Conservation (phyloP, 116 monocot species). For the Cymodocea nodosa region DNA sequence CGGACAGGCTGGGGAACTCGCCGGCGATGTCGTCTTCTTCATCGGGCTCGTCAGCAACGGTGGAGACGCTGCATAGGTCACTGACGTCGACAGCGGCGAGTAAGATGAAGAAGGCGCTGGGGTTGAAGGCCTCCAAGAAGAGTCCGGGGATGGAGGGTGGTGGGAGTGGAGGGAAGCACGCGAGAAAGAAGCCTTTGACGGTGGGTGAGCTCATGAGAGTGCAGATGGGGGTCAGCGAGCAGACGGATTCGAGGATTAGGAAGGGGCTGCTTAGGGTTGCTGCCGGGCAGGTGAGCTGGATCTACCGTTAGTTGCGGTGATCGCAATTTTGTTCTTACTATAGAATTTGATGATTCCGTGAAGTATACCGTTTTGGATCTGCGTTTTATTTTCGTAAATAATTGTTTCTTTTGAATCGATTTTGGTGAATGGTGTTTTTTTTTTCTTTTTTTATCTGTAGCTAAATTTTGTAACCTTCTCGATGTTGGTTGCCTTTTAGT, state of each 20-base stretch:
- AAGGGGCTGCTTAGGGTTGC: constrained; percentile 63
- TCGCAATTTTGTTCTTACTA: too few relatives aligned
- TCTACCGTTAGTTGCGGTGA: not conserved
- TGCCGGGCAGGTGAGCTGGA: constrained; percentile 54
- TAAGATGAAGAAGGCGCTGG: constrained; percentile 99
- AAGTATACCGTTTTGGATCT: too few relatives aligned
- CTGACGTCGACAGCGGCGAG: constrained; percentile 83
- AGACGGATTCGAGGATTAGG: constrained; percentile 66
- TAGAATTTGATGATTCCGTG: too few relatives aligned
- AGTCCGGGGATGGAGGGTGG: constrained; percentile 7
- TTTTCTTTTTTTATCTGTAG: not conserved
- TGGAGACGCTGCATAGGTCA: constrained; percentile 39
- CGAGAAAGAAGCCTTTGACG: constrained; percentile 30
- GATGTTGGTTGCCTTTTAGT: not conserved
- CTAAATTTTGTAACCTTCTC: too few relatives aligned
- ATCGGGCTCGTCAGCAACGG: too few relatives aligned
- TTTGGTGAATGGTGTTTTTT: not conserved
- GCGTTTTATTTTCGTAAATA: not conserved
- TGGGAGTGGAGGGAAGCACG: constrained; percentile 6
- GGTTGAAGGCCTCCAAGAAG: constrained; percentile 46
- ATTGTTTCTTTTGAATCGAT: not conserved
- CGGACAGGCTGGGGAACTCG: too few relatives aligned
- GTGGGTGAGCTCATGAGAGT: constrained; percentile 81
- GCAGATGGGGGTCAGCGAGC: constrained; percentile 77
- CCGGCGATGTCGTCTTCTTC: too few relatives aligned